These are phyloP conservation scores for Microbotryomycetes sp. DNA, from an alignment of 1,284 basidiomycete genomes.

Conservation along the genomic window DNA sequence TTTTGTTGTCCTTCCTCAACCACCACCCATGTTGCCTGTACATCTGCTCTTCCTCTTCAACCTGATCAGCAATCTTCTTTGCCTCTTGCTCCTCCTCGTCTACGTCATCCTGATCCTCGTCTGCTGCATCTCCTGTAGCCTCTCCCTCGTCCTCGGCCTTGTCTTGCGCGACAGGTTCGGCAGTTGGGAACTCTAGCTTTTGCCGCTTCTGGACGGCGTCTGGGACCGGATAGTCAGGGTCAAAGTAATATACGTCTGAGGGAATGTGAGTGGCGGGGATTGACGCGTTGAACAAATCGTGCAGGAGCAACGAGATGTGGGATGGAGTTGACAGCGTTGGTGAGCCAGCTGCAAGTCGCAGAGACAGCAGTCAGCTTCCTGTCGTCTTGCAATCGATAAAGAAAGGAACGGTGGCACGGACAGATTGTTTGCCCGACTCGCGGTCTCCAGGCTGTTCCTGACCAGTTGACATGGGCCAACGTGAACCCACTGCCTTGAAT, in stretches of 20 bases:
- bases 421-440: constrained; percentile 74
- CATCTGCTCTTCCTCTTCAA: constrained; percentile 35
- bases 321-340: constrained; percentile 88
- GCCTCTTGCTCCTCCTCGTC: constrained; percentile 19
- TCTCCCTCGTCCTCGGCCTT: constrained; percentile 37
- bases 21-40: constrained; percentile 56
- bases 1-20: constrained; percentile 65
- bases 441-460: constrained; percentile 84
- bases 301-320: constrained; percentile 84
- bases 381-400: background rate
- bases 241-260: constrained; percentile 71
- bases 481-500: constrained; percentile 79
- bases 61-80: constrained; percentile 2
- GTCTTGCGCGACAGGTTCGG: constrained; percentile 1
- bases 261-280: constrained; percentile 91
- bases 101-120: constrained; percentile 32
- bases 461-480: constrained; percentile 66
- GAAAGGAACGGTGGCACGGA: constrained; percentile 42
- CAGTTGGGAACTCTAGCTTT: background rate
- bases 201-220: constrained; percentile 13
- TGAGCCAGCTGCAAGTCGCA: constrained; percentile 57
- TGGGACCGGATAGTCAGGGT: constrained; percentile 50
- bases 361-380: background rate
- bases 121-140: constrained; percentile 29
- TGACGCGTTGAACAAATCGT: constrained; percentile 93